These are phyloP conservation scores for Cnidoscolus chayamansa DNA, from an alignment of 441 rosid genomes.

Conservation along the genomic window DNA sequence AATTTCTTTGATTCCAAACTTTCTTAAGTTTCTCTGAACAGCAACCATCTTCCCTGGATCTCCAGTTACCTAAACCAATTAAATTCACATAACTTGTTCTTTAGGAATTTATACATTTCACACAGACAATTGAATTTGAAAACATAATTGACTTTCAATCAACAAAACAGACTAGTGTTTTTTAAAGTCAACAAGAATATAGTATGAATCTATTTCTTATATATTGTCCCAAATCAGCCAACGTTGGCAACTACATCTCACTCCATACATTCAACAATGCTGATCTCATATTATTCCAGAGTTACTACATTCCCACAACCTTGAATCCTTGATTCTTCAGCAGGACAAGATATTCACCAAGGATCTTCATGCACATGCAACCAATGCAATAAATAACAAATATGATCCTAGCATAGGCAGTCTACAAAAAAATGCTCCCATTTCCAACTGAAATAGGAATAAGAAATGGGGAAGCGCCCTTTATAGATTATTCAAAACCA, in stretches of 20 bases:
- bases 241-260: neutral
- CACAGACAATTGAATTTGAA: neutral
- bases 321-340: neutral
- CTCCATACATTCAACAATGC: too few relatives aligned
- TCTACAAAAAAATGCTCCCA: neutral
- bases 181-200: too few relatives aligned
- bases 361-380: neutral
- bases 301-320: neutral
- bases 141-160: neutral
- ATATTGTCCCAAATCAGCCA: neutral
- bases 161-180: neutral
- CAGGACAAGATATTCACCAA: neutral
- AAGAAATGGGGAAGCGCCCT: neutral
- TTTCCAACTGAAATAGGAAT: neutral
- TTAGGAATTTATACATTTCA: neutral
- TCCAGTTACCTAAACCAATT: constrained; percentile 66
- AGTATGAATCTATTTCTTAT: neutral
- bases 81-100: neutral
- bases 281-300: too few relatives aligned
- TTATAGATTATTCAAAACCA: neutral
- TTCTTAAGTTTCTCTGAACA: constrained; percentile 62
- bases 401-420: neutral
- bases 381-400: neutral
- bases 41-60: constrained; percentile 96
- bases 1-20: constrained; percentile 89